Evolutionary conservation across 257 asterid species (phyloP).

Genomic region (Prunella vulgaris): DNA sequence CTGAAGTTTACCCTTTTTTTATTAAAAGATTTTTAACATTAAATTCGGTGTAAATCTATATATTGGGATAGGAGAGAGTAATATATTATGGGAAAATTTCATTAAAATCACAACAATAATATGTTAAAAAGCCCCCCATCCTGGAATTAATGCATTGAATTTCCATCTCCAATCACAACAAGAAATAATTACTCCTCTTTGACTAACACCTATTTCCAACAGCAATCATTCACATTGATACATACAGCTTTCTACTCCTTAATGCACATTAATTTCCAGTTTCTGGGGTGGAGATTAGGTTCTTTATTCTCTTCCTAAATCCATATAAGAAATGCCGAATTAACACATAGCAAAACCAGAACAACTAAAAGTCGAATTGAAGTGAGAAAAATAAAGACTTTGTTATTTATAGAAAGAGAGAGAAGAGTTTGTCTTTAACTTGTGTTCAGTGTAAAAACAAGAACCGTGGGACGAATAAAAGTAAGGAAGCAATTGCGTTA

Average conservation of each 20-base stretch:
- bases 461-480: not conserved
- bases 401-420: not conserved
- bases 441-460: constrained; percentile 10
- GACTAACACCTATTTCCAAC: constrained; percentile 8
- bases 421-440: constrained; percentile 8
- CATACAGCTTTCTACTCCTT: constrained; percentile 9
- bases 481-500: not conserved
- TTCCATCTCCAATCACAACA: not conserved
- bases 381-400: not conserved
- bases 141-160: not conserved
- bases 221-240: not conserved
- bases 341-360: not conserved
- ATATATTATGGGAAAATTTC: too few species aligned
- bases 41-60: too few species aligned
- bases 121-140: too few species aligned
- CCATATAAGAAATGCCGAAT: not conserved
- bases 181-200: constrained; percentile 12
- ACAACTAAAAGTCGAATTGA: not conserved
- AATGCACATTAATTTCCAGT: constrained; percentile 7
- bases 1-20: too few species aligned
- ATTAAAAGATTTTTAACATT: too few species aligned
- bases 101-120: too few species aligned
- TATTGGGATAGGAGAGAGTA: too few species aligned
- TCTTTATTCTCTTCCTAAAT: not conserved
- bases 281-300: not conserved